Percentiles rank a stretch among this genome's conserved stretches.
Evolutionary conservation across 2,329 filamentous ascomycete species (phyloP).

Genomic region (Phaeomoniella chlamydospora): DNA sequence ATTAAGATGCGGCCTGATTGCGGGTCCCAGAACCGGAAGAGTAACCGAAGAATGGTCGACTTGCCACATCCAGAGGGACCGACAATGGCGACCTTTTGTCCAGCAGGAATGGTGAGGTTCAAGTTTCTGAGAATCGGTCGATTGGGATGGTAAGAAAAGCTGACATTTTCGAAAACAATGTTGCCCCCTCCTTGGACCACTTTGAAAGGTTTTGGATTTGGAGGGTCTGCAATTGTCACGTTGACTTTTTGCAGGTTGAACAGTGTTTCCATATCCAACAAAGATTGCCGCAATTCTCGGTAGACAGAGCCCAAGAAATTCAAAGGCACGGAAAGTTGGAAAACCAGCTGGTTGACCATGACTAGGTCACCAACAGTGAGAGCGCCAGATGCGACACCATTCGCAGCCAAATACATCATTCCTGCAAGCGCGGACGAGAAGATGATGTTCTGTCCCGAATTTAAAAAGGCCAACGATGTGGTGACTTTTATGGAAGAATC

Average conservation of each 20-base stretch:
- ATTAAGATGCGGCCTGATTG: slow-evolving; percentile 75
- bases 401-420: slow-evolving; percentile 96
- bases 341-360: slow-evolving; percentile 98
- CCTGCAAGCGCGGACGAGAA: slow-evolving; percentile 85
- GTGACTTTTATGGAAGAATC: slow-evolving; percentile 93
- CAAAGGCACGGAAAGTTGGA: slow-evolving; percentile 89
- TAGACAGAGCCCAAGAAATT: slow-evolving; percentile 99
- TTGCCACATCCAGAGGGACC: slow-evolving; percentile 94
- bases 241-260: slow-evolving; percentile 98
- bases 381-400: slow-evolving; percentile 67
- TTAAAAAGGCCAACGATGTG: slow-evolving; percentile 82
- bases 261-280: slow-evolving; percentile 96
- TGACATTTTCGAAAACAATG: slow-evolving; percentile 89
- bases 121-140: slow-evolving; percentile 77
- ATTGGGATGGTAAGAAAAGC: slow-evolving; percentile 79
- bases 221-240: slow-evolving; percentile 64
- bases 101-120: slow-evolving; percentile 78
- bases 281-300: slow-evolving; percentile 81
- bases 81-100: slow-evolving; percentile 90
- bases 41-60: slow-evolving; percentile 74
- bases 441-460: slow-evolving; percentile 91
- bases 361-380: slow-evolving; percentile 92
- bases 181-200: slow-evolving; percentile 61
- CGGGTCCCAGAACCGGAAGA: slow-evolving; percentile 91
- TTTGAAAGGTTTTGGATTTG: slow-evolving; percentile 56